phyloP scores from a whole-genome alignment of 768 basidiomycete genomes.

The Boletus pseudopeckii region DNA sequence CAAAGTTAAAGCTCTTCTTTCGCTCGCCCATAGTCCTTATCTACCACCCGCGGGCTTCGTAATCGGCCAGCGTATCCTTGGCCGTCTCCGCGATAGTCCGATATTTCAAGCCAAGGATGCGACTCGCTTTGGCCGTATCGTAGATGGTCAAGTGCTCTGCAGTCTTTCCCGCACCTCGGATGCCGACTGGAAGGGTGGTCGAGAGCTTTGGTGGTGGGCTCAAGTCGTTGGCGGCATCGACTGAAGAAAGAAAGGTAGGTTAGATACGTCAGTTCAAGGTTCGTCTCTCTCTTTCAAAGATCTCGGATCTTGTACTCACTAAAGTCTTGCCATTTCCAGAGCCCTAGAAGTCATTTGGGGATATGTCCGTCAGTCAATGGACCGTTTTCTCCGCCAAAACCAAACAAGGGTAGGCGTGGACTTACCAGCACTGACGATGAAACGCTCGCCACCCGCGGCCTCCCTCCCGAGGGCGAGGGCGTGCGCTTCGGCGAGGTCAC shows the following conservation, averaged over 20 bases:
- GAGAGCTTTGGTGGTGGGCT: constrained; percentile 30
- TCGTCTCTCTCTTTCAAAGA: too few species aligned
- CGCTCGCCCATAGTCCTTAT: background rate
- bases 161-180: constrained; percentile 31
- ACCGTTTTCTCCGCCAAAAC: background rate
- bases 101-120: constrained; percentile 42
- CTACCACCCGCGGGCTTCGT: constrained; percentile 42
- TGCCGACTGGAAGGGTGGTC: constrained; percentile 31
- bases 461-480: constrained; percentile 47
- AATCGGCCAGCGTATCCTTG: constrained; percentile 41
- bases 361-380: background rate
- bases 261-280: background rate
- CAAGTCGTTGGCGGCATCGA: constrained; percentile 37
- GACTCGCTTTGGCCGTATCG: constrained; percentile 36
- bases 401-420: background rate
- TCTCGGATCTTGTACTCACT: constrained; percentile 14
- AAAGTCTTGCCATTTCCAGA: constrained; percentile 33
- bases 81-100: constrained; percentile 38
- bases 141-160: constrained; percentile 28
- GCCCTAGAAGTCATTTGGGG: constrained; percentile 7
- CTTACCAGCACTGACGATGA: constrained; percentile 44
- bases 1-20: background rate
- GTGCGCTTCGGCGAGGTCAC: constrained; percentile 55
- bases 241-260: constrained; percentile 15
- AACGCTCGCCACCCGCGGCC: constrained; percentile 53